Base-by-base conservation (phyloP, 208 protist genomes). In the Blechomonas ayalai region DNA sequence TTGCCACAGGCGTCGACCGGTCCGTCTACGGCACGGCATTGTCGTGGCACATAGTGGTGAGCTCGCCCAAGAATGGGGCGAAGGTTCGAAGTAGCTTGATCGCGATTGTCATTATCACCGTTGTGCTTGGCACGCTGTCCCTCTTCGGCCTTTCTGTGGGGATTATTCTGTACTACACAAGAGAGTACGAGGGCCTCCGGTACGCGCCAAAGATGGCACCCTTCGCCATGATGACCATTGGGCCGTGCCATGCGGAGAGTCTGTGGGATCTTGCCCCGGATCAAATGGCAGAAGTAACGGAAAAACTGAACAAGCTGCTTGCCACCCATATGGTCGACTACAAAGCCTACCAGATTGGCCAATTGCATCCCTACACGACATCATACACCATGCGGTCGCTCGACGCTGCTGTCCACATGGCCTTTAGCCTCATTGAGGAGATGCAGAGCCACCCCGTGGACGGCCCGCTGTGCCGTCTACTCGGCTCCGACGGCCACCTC, bases 181-280 rank as follows among this genome's bases (percentile, higher is more conserved):
- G 52, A 15, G 57, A 67, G 13, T 81, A 89, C 72, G 57, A 92
- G 24, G 70, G 67, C 16, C 18, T 34, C 1, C 33, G 40, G 7
- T 42, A 89, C 67, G 84, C 84, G 0, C 84, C 84, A 0, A 86
- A 80, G 41, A 18, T 23, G 29, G 43, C 67, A n/a, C 84, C 84
- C 6, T 89, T 92, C 57, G 80, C 74, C 10, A 67, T 89, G 39
- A 39, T 73, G 36, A 68, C 74, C 36, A 53, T 92, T 40, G 84
- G 84, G 8, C 59, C 60, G 12, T 73, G 61, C 56, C 59, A 72
- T 52, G 67, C 59, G 27, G 70, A 82, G 54, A 57, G 75, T 37
- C 49, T 92, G 36, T 89, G 75, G 77, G 67, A 81, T 16, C 54
- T 79, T 5, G 70, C 69, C 4, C 52, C 75, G 4, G 68, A 84